Base-by-base conservation (phyloP, 805 yeast genomes). In the Metschnikowia amazonensis region DNA sequence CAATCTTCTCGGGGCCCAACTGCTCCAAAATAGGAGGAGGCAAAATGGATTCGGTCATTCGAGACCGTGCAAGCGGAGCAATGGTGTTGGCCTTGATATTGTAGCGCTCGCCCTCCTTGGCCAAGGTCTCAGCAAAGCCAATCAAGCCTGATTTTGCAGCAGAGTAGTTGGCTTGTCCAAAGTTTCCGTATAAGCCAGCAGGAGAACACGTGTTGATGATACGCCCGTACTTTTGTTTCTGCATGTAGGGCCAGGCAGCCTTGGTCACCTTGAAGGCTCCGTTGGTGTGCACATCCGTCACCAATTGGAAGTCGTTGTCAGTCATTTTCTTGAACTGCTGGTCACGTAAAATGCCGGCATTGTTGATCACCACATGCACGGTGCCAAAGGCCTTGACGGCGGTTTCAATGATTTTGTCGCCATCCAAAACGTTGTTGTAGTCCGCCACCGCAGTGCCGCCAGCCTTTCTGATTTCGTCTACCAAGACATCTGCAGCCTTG, bases 101-200 rank as follows among this genome's bases (percentile, higher is more conserved):
- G 71, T 86, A 80, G 62, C 77, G 87, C 43, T 65, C 78, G 55
- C 99, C 99, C 69, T 92, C 99, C 70, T 89, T 90, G 21, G 97
- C 96, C 60, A 90, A 78, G 7, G 97, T 89, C 67, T 92, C 97
- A 38, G 95, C 85, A 57, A 92, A 80, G 9, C 97, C 98, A 46
- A 92, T 86, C 43, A 89, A 72, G 14, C 87, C 98, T 51, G 86
- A 72, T 67, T 92, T 92, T 18, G 97, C 97, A 24, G 96, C 90
- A 1, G 97, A 82, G 69, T 92, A 92, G 70, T 92, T 92, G 33
- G 96, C 81, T 70, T 92, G 99, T 41, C 99, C 99, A 69, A 90
- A 92, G 70, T 89, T 89, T 51, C 99, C 99, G 64, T 85, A 92
- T 53, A 92, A 75, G 18, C 99, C 99, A 29, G 98, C 98, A 3